phyloP scores from a whole-genome alignment of 2,329 filamentous ascomycete species.

The Celoporthe dispersa region DNA sequence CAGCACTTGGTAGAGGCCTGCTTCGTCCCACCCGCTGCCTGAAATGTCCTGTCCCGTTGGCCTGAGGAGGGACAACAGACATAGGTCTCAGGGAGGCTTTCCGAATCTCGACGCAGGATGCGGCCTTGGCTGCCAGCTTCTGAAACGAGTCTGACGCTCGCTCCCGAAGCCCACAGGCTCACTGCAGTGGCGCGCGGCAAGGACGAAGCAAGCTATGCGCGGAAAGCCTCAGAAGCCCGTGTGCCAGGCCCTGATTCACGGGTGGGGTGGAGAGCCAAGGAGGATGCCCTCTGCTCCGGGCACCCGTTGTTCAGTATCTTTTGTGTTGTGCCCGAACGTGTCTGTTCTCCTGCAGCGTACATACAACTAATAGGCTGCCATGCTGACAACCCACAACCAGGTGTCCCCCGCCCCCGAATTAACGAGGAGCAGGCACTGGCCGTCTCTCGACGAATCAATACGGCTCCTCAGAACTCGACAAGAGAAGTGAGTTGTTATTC shows the following conservation, averaged over 20 bases:
- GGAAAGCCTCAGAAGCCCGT: background rate
- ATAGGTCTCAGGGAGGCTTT: background rate
- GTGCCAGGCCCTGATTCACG: background rate
- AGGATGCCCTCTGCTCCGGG: background rate
- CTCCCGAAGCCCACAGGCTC: background rate
- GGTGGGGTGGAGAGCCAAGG: background rate
- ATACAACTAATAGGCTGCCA: no score
- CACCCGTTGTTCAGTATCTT: background rate
- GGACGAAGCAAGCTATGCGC: background rate
- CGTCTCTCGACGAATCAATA: no score
- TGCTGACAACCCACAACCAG: no score
- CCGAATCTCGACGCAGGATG: background rate
- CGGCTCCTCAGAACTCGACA: no score
- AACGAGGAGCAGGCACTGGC: no score
- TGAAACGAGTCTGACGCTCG: slow-evolving; percentile 15
- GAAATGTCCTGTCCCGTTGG: background rate
- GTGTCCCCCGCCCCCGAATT: no score
- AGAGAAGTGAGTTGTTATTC: background rate
- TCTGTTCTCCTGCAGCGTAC: background rate
- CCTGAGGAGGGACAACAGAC: background rate
- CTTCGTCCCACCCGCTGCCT: background rate
- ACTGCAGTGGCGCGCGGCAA: background rate
- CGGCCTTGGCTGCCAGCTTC: slow-evolving; percentile 15
- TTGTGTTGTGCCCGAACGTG: background rate
- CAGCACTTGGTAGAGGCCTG: background rate